Conservation (phyloP, 352 stramenopile species). For the Phytophthora megakarya region DNA sequence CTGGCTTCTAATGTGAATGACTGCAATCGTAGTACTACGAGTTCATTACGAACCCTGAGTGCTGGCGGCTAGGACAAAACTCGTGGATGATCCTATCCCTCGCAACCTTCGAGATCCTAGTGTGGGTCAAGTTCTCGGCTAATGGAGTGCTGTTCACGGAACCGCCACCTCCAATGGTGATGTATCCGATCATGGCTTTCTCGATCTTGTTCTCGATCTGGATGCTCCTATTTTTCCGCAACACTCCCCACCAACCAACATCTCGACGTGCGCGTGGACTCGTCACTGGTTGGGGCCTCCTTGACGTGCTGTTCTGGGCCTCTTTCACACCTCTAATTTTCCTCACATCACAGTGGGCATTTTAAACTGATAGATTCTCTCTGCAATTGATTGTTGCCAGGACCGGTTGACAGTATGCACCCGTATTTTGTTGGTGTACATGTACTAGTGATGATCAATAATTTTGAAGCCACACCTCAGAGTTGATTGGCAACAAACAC, state of each 20-base stretch:
- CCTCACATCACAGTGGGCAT: constrained; percentile 86
- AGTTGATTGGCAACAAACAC: too few relatives aligned
- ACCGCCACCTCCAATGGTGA: constrained; percentile 56
- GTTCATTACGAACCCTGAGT: constrained; percentile 82
- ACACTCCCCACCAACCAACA: constrained; percentile 13
- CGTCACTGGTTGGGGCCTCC: constrained; percentile 56
- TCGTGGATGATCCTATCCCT: constrained; percentile 86
- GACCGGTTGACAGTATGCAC: too few relatives aligned
- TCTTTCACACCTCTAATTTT: constrained; percentile 82
- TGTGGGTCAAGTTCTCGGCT: constrained; percentile 83
- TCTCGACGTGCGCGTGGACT: constrained; percentile 20
- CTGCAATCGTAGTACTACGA: constrained; percentile 73
- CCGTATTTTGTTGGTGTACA: too few relatives aligned
- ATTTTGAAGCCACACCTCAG: too few relatives aligned
- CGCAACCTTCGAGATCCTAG: constrained; percentile 74
- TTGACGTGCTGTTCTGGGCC: constrained; percentile 88
- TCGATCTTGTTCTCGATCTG: constrained; percentile 70
- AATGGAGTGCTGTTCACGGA: constrained; percentile 65
- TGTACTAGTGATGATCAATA: too few relatives aligned
- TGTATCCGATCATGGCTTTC: constrained; percentile 68
- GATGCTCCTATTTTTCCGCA: constrained; percentile 79
- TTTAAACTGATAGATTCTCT: too few relatives aligned
- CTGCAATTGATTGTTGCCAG: too few relatives aligned
- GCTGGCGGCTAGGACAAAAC: constrained; percentile 78
- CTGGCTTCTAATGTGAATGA: constrained; percentile 5